Conservation (phyloP, 805 yeast species). For the Saccharomycopsis fibuligera region DNA sequence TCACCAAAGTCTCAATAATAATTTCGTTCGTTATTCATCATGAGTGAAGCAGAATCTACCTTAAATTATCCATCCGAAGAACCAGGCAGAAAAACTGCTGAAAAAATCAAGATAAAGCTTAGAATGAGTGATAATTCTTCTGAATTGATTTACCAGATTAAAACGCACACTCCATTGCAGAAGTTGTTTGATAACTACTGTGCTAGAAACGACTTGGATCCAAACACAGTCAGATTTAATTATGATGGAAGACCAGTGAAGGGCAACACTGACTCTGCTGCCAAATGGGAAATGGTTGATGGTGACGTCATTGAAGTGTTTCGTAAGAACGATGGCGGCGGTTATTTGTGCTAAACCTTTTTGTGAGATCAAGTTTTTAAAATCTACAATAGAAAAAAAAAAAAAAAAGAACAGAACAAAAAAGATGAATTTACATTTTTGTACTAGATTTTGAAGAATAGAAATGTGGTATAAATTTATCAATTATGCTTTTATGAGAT, state of each 20-base stretch:
- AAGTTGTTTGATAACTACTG: conserved; percentile 18
- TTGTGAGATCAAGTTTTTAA: too few relatives aligned
- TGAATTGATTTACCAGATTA: conserved; percentile 17
- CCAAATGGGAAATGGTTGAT: conserved; percentile 14
- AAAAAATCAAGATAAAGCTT: conserved; percentile 14
- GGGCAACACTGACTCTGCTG: conserved; percentile 10
- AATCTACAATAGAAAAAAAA: too few relatives aligned
- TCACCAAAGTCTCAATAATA: not conserved
- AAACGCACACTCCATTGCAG: conserved; percentile 5
- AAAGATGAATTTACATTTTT: too few relatives aligned
- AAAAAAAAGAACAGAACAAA: too few relatives aligned
- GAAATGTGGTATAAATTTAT: too few relatives aligned
- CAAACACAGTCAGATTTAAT: conserved; percentile 9
- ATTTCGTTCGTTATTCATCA: not conserved
- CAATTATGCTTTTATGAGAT: too few relatives aligned
- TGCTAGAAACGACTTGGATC: conserved; percentile 14
- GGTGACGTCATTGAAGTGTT: conserved; percentile 17
- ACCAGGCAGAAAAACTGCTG: conserved; percentile 1
- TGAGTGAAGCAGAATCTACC: conserved; percentile 7
- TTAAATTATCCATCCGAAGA: not conserved
- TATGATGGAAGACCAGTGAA: conserved; percentile 12
- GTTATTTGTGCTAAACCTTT: too few relatives aligned
- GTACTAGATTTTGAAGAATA: too few relatives aligned
- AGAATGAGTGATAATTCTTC: conserved; percentile 17
- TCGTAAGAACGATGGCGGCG: conserved; percentile 15